These are phyloP conservation scores for Nemania sp. DNA, from an alignment of 2,329 filamentous ascomycete genomes.

Conservation along the genomic window DNA sequence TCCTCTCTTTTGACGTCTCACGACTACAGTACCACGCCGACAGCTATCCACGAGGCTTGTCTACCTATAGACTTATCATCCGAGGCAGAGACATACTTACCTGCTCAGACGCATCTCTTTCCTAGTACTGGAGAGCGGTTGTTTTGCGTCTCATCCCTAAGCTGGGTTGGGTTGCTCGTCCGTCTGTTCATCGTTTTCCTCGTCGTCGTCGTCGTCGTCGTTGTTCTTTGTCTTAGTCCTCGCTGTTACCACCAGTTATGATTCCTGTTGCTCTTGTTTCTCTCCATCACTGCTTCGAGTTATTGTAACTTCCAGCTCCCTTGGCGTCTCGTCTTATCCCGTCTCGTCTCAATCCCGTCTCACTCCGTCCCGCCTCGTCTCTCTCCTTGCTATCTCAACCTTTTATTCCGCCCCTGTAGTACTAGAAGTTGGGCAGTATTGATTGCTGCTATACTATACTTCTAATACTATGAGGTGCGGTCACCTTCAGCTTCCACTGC, in stretches of 20 bases:
- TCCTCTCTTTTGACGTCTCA: background rate
- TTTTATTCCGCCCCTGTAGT: slow-evolving; percentile 10
- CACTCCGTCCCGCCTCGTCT: slow-evolving; percentile 4
- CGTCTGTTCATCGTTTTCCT: background rate
- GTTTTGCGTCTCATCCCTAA: no score
- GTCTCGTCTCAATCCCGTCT: slow-evolving; percentile 4
- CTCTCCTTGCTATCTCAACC: slow-evolving; percentile 11
- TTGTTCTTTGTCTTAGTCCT: background rate
- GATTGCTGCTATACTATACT: no score
- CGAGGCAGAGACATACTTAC: background rate
- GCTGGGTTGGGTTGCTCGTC: background rate
- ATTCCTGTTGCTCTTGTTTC: background rate
- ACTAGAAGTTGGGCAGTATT: no score
- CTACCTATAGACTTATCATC: background rate
- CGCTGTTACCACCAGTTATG: background rate
- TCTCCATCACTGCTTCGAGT: no score
- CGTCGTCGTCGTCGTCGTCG: background rate
- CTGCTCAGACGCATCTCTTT: background rate
- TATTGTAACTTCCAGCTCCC: slow-evolving; percentile 2
- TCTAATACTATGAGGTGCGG: slow-evolving; percentile 18
- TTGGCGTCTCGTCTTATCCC: slow-evolving; percentile 14
- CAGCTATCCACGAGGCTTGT: background rate
- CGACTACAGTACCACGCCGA: background rate
- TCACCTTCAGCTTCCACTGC: slow-evolving; percentile 6
- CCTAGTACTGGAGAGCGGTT: no score